A percentile compares a stretch with the other conserved stretches of the same genome.
phyloP scores from a whole-genome alignment of 2,329 filamentous ascomycete species.

The Sclerotinia trifoliorum region DNA sequence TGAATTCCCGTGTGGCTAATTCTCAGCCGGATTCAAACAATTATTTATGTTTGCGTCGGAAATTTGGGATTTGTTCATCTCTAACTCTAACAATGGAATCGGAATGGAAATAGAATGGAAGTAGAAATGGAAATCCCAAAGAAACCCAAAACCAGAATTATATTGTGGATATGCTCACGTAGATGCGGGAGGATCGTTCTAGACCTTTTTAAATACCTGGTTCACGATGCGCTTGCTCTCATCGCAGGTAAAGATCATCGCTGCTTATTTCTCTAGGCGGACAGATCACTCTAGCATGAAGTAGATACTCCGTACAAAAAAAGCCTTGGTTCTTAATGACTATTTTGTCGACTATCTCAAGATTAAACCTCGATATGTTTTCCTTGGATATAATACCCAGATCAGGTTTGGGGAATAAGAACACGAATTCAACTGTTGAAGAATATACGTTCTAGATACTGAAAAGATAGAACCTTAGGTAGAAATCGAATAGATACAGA shows the following conservation, averaged over 20 bases:
- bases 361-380: neutral
- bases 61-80: neutral
- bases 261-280: slow-evolving; percentile 7
- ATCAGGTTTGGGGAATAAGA: neutral
- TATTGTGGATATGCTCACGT: neutral
- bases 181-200: neutral
- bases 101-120: too few relatives aligned
- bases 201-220: neutral
- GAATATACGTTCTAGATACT: too few relatives aligned
- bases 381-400: neutral
- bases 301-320: neutral
- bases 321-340: neutral
- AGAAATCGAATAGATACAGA: neutral
- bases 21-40: neutral
- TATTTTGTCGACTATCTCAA: neutral
- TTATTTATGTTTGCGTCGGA: neutral
- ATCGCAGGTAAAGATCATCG: slow-evolving; percentile 4
- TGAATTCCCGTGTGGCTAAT: neutral
- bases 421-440: neutral
- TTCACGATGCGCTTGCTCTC: neutral
- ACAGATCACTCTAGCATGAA: neutral
- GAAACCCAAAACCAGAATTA: neutral
- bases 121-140: neutral
- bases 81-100: neutral
- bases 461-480: neutral